Evolutionary conservation across 805 yeast species (phyloP), one percentile per base, ranked within the genome.

Genomic region (Saturnispora hagleri): DNA sequence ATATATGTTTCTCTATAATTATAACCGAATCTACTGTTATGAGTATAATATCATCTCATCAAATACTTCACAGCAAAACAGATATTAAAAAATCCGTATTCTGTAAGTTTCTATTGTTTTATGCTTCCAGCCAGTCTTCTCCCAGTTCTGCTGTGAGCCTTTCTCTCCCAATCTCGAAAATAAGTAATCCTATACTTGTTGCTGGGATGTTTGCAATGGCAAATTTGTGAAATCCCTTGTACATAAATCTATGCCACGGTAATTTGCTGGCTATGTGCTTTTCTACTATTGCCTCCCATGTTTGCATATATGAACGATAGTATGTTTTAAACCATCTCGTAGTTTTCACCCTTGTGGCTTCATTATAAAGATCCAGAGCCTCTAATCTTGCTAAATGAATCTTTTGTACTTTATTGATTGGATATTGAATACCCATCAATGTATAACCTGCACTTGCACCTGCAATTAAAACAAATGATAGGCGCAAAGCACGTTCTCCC

Each of bases 401-500:
- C 57, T 81, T 82, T 60, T 91, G 97, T 38, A 90, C 69, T 64
- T 86, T 87, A 24, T 81, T 72, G 34, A 91, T 71, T 0, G 98
- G 98, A 58, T 84, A 89, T 60, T 89, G 96, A 5, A 90, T 82
- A 3, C 82, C 74, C 55, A 90, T 81, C 20, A 90, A 70, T 0
- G 88, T 73, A 18, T 82, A 71, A 0, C 97, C 91, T 0, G 97
- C 97, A 5, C 85, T 73, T 9, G 93, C 88, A 18, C 98, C 98
- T 0, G 95, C 97, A 7, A 84, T 59, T 28, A 91, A 73, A 4
- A 89, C 78, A 62, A 84, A 86, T 1, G 83, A 64, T 2, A 90
- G 82, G 58, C 78, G 80, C 40, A 87, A 61, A n/a, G 80, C 70
- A 53, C 74, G 76, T 28, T 60, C 61, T 3, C 67, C 63, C 26